Evolutionary conservation across 2,329 filamentous ascomycete genomes (phyloP), one percentile per base, ranked within the genome.

Genomic region (Cryphonectria parasitica): DNA sequence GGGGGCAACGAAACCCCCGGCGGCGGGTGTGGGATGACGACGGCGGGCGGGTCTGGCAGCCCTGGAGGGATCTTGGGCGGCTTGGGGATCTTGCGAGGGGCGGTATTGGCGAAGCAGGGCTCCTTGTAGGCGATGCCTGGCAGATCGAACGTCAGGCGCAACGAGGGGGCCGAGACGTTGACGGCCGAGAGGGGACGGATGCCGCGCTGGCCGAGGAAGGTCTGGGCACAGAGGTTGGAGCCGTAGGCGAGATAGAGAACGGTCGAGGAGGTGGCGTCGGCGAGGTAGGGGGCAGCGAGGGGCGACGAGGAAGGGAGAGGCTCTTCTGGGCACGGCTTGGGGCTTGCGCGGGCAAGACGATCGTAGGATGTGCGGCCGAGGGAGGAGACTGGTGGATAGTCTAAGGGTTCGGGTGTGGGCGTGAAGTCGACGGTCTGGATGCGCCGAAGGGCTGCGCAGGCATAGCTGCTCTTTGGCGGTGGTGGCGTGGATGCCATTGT

Each of bases 71-170:
- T 78, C 66, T 78, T 78, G 25, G 80, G 79, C 41, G 80, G 78
- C 71, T 82, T 82, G 22, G 83, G 84, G 56, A 86, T 74, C 78
- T 89, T 85, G 64, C 91, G 88, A 67, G 86, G 85, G 22, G 86
- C 87, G 2, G 91, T 91, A 77, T 97, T 97, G 70, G 94, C 94
- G 79, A 98, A 98, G 80, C 95, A 97, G 0, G 96, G 95, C 80
- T 98, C 96, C 17, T 82, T 78, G 82, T 98, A 98, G 0, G 96
- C 93, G 0, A 98, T 77, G 0, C 94, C 95, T 0, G 94, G 89
- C 0, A 98, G 87, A 78, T 96, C 92, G 79, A 99, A 98, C 8
- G 90, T 92, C 67, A 99, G 84, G 65, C 88, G 86, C 64, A 98
- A 84, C 6, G 88, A 87, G 0, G 96, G 96, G 2, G 94, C 93